Evolutionary conservation across 257 asterid species (phyloP).

Genomic region (Solanum gandarillasii): DNA sequence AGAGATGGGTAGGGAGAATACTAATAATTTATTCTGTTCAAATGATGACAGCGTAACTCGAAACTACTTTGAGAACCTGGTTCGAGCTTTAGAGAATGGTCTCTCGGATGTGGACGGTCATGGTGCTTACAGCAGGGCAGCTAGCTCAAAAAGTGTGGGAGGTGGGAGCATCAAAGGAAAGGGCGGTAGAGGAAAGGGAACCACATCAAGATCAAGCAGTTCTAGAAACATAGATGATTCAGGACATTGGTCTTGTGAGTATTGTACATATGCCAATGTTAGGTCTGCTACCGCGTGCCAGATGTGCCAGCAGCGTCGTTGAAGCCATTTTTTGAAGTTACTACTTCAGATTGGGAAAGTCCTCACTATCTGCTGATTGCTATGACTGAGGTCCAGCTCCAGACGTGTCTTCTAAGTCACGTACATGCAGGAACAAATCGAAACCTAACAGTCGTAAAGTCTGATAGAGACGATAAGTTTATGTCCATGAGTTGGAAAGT

Average conservation of each 20-base stretch:
- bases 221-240: constrained; percentile 46
- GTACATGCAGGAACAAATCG: neutral
- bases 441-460: neutral
- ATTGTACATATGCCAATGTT: constrained; percentile 62
- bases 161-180: constrained; percentile 46
- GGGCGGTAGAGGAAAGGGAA: constrained; percentile 53
- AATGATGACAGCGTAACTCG: constrained; percentile 65
- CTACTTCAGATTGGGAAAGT: neutral
- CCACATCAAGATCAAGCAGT: constrained; percentile 48
- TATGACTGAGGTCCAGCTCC: neutral
- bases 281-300: constrained; percentile 41
- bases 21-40: neutral
- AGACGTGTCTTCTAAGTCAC: neutral
- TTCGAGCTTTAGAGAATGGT: constrained; percentile 83
- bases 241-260: constrained; percentile 67
- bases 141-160: constrained; percentile 49
- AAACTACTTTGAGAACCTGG: constrained; percentile 89
- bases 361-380: neutral
- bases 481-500: neutral
- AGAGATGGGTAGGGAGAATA: neutral
- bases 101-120: constrained; percentile 69
- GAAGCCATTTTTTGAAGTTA: constrained; percentile 1
- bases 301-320: constrained; percentile 65
- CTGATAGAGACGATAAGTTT: neutral
- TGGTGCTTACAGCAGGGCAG: constrained; percentile 40